Evolutionary conservation across 2,329 filamentous ascomycete species (phyloP).

Genomic region (Rhynchosporium graminicola): DNA sequence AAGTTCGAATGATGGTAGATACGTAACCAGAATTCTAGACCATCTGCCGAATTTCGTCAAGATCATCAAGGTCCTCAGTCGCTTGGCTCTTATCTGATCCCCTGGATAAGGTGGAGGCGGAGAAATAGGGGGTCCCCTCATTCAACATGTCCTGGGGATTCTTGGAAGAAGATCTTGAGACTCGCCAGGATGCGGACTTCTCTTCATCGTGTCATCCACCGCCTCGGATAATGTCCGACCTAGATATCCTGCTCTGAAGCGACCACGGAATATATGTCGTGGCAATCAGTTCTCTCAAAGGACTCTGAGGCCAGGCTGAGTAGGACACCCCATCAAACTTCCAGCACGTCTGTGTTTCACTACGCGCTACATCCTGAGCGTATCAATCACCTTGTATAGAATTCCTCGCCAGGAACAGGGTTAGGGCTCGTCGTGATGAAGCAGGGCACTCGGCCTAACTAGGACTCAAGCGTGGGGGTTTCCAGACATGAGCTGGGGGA

Average conservation of each 20-base stretch:
- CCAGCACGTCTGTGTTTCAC: neutral
- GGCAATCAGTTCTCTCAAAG: neutral
- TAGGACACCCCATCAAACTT: conserved; percentile 10
- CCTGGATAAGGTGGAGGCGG: conserved; percentile 8
- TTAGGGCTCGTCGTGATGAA: conserved; percentile 12
- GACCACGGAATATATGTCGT: conserved; percentile 10
- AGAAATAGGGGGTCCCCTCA: conserved; percentile 14
- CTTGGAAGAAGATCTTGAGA: neutral
- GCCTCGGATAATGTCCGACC: conserved; percentile 8
- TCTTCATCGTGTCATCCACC: neutral
- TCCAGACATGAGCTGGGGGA: conserved; percentile 19
- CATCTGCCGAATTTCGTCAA: neutral
- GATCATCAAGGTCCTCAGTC: conserved; percentile 3
- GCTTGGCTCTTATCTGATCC: conserved; percentile 9
- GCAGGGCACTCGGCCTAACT: neutral
- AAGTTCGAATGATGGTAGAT: neutral
- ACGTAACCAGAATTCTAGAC: neutral
- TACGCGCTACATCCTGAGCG: conserved; percentile 5
- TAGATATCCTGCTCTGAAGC: neutral
- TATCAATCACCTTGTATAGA: conserved; percentile 12
- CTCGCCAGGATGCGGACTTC: neutral
- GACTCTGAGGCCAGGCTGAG: conserved; percentile 16
- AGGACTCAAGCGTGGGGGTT: conserved; percentile 13
- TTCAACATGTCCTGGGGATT: neutral
- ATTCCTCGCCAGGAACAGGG: conserved; percentile 19